A percentile compares a stretch with the other conserved stretches of the same genome.
phyloP scores from a whole-genome alignment of 306 rosid genomes.

The Vigna trinervia region DNA sequence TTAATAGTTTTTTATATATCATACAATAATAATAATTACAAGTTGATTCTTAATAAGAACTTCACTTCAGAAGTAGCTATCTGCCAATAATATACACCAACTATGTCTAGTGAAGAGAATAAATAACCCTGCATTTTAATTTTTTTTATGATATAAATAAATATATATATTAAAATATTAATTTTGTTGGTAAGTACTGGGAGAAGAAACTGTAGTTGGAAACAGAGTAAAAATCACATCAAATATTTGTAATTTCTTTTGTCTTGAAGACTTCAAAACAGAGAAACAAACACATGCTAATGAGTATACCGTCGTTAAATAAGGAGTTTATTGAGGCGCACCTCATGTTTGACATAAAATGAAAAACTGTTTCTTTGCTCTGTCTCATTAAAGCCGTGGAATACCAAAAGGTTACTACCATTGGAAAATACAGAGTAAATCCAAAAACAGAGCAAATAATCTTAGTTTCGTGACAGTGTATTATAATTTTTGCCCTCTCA shows the following conservation, averaged over 20 bases:
- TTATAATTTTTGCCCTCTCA: not conserved
- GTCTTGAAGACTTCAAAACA: not conserved
- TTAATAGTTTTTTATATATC: not conserved
- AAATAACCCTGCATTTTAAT: not conserved
- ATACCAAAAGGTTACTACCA: not conserved
- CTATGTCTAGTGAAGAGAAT: not conserved
- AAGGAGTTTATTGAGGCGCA: slow-evolving; percentile 33
- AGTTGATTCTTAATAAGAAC: not conserved
- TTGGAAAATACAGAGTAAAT: not conserved
- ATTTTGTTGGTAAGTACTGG: too few relatives aligned
- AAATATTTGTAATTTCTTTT: not conserved
- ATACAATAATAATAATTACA: not conserved
- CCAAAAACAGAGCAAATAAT: not conserved
- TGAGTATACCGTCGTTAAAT: not conserved
- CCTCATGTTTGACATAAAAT: not conserved
- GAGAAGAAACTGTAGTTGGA: too few relatives aligned
- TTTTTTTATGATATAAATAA: too few relatives aligned
- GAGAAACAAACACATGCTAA: not conserved
- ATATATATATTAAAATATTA: too few relatives aligned
- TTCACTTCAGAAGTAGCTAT: not conserved
- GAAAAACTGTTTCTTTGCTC: not conserved
- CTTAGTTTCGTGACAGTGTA: not conserved
- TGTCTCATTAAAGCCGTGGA: slow-evolving; percentile 9
- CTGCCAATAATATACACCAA: slow-evolving; percentile 6
- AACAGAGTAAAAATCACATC: not conserved